Conservation (phyloP, 2,329 filamentous ascomycete species). For the Acrocalymma vagum region DNA sequence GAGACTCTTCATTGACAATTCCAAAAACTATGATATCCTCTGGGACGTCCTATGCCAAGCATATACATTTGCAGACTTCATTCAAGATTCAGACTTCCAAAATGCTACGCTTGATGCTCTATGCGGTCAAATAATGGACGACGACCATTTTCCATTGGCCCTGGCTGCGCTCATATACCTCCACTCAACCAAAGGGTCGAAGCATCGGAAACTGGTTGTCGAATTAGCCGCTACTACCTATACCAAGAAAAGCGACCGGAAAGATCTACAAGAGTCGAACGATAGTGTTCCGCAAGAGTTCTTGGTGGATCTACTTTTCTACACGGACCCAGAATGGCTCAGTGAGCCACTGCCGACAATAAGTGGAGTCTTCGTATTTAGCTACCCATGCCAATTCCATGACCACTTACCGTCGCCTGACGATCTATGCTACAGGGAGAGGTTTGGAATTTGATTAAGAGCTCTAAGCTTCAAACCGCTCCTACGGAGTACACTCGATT, state of each 20-base stretch:
- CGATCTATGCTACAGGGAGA: constrained; percentile 13
- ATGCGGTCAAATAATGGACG: neutral
- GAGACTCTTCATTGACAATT: neutral
- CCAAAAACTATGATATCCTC: constrained; percentile 1
- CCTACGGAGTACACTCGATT: too few species aligned
- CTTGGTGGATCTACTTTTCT: constrained; percentile 1
- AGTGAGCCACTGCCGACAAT: neutral
- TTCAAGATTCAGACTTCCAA: constrained; percentile 7
- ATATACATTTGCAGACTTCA: constrained; percentile 4
- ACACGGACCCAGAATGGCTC: neutral
- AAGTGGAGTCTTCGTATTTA: neutral
- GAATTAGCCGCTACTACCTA: constrained; percentile 4
- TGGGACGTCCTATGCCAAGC: neutral
- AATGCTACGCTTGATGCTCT: constrained; percentile 6
- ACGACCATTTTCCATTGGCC: neutral
- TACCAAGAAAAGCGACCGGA: neutral
- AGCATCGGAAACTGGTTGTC: constrained; percentile 3
- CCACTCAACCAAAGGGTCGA: neutral
- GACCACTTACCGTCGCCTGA: constrained; percentile 8
- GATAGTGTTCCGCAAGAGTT: constrained; percentile 1
- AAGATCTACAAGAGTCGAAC: neutral
- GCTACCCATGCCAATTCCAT: constrained; percentile 8
- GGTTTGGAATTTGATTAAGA: neutral
- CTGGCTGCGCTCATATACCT: constrained; percentile 1
- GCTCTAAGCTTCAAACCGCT: too few species aligned